A percentile compares a stretch with the other conserved stretches of the same genome.
Conservation (phyloP, 2,329 filamentous ascomycete genomes). For the Fusarium subglutinans region DNA sequence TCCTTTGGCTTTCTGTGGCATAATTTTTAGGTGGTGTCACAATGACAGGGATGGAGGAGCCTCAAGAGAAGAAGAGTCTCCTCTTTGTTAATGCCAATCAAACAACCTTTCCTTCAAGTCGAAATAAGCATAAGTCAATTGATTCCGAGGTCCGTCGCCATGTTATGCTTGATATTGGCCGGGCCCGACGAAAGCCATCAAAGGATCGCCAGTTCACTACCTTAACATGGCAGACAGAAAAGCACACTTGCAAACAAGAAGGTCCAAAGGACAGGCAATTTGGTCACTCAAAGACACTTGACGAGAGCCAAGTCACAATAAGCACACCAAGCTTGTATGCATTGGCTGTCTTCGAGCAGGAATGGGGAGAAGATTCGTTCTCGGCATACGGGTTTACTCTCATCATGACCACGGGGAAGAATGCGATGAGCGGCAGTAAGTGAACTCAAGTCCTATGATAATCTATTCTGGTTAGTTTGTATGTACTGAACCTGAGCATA, state of each 20-base stretch:
- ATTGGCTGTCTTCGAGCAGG: slow-evolving; percentile 6
- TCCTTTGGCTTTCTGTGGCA: not conserved
- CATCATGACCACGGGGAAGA: slow-evolving; percentile 2
- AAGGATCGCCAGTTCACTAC: not conserved
- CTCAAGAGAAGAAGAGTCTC: not conserved
- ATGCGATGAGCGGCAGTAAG: not conserved
- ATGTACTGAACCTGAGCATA: not conserved
- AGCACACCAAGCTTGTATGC: not conserved
- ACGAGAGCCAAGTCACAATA: not conserved
- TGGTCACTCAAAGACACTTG: not conserved
- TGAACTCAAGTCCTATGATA: not conserved
- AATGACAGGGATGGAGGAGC: not conserved
- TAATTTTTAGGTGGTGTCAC: not conserved
- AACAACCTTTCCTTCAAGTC: not conserved
- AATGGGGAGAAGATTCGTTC: slow-evolving; percentile 16
- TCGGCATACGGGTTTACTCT: slow-evolving; percentile 15
- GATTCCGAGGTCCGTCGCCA: slow-evolving; percentile 1
- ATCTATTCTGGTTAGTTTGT: too few relatives aligned
- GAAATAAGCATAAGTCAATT: not conserved
- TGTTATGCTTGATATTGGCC: slow-evolving; percentile 9
- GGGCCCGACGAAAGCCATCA: not conserved
- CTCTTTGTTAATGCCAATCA: not conserved
- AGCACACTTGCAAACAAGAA: not conserved
- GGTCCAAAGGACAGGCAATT: not conserved
- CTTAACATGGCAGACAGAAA: not conserved